Base-by-base conservation (phyloP, 805 yeast genomes). In the Candida odintsovae region DNA sequence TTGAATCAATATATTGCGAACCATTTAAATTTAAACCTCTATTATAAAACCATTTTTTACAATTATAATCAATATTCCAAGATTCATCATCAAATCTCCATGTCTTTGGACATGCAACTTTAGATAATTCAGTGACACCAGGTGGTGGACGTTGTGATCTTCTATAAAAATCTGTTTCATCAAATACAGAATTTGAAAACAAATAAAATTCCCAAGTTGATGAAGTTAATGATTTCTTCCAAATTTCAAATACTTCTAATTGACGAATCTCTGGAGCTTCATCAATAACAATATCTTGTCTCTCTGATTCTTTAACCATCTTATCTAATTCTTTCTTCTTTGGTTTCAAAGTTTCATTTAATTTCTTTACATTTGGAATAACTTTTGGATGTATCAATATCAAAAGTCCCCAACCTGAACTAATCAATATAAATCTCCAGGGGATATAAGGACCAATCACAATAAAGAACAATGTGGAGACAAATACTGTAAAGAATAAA, bases 211-310 rank as follows among this genome's bases (percentile, higher is more conserved):
- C 71, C 86, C 92, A 90, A 25, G 72, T 72, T 7, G 73, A 68
- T 0, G 80, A 76, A 2, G 84, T 73, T 22, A 79, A 64, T 35
- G 85, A 85, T 53, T 75, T 83, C 39, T 75, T 71, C 59, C 86
- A 86, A 21, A 90, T 71, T 62, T 90, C 96, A 61, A 73, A 90
- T 1, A 90, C 70, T 58, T 90, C 95, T 8, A 87, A 90, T n/a
- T 67, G 62, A 39, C 78, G 69, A 0, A 67, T 62, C 41, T 80
- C 82, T 0, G 89, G 83, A 0, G 75, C 67, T 47, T 82, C 89
- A 58, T 87, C 95, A 21, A 83, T 74, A n/a, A 86, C 68, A 9
- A 90, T 77, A 50, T 79, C 78, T 20, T 67, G 61, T 44, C 73
- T 60, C 43, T 72, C 74, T 35, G 66, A 63, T 36, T 56, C 63